These are phyloP conservation scores for Vicia sativa DNA, from an alignment of 306 rosid species.

Conservation along the genomic window DNA sequence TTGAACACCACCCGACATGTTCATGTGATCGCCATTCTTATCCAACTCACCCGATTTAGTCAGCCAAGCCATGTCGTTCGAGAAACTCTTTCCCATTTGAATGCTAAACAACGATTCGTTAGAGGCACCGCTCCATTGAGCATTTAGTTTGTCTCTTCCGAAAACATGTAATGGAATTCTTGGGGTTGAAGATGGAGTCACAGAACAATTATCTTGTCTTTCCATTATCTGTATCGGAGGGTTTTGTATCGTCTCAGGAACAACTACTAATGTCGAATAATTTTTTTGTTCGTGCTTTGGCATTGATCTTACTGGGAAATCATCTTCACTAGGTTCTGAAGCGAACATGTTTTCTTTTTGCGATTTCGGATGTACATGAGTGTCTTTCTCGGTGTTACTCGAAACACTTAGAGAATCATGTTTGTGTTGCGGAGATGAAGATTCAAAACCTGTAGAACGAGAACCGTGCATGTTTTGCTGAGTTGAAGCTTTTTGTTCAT, in stretches of 20 bases:
- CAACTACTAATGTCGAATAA: neutral
- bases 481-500: neutral
- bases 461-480: neutral
- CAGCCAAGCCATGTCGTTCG: constrained; percentile 47
- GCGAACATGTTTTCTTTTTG: neutral
- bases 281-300: constrained; percentile 37
- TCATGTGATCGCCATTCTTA: neutral
- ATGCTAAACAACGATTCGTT: constrained; percentile 88
- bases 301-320: constrained; percentile 44
- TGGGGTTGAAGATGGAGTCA: constrained; percentile 20
- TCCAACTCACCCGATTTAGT: constrained; percentile 38
- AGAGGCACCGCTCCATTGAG: constrained; percentile 76
- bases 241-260: constrained; percentile 39
- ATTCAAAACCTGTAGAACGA: constrained; percentile 21
- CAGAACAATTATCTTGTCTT: constrained; percentile 42
- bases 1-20: neutral
- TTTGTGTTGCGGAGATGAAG: constrained; percentile 28
- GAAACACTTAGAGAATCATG: constrained; percentile 13
- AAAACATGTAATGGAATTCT: constrained; percentile 69
- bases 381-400: neutral
- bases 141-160: constrained; percentile 46
- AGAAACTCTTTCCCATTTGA: constrained; percentile 84
- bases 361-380: neutral
- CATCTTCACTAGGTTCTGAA: constrained; percentile 38
- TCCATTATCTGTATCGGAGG: constrained; percentile 77